Conservation (phyloP, 1,284 basidiomycete genomes). For the Rugosomyces carneus region DNA sequence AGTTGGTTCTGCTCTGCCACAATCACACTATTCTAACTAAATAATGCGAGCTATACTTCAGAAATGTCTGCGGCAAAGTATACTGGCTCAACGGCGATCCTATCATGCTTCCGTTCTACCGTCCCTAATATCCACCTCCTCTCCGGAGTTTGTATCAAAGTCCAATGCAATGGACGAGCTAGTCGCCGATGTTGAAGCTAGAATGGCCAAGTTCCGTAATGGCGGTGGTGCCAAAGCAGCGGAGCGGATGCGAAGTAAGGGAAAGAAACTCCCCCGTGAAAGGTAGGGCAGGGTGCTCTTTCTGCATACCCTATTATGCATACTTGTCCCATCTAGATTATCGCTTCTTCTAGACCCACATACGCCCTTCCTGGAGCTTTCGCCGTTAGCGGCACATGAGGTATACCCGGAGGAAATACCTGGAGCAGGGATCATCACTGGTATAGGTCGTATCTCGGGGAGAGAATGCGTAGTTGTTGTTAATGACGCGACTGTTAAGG, state of each 20-base stretch:
- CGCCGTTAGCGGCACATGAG: constrained; percentile 79
- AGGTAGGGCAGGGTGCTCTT: constrained; percentile 43
- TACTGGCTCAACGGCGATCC: constrained; percentile 15
- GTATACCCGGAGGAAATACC: constrained; percentile 83
- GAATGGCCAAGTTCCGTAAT: constrained; percentile 47
- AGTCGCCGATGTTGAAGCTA: constrained; percentile 57
- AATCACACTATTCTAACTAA: background rate
- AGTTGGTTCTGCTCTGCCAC: background rate
- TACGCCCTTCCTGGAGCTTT: constrained; percentile 89
- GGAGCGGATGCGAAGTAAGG: constrained; percentile 72
- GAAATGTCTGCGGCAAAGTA: constrained; percentile 18
- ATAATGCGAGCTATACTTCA: constrained; percentile 21
- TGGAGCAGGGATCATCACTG: constrained; percentile 88
- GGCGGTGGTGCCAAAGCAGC: constrained; percentile 68
- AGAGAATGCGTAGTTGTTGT: constrained; percentile 86
- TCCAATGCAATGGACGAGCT: constrained; percentile 62
- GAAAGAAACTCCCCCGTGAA: constrained; percentile 85
- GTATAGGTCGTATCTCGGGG: constrained; percentile 77
- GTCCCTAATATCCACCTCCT: constrained; percentile 57
- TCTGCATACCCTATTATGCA: background rate
- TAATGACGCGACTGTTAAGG: constrained; percentile 93
- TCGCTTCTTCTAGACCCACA: constrained; percentile 73
- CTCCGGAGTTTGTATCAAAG: constrained; percentile 66
- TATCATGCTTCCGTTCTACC: constrained; percentile 74
- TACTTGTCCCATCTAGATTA: constrained; percentile 23